Evolutionary conservation across 2,329 filamentous ascomycete species (phyloP), one percentile per base, ranked within the genome.

Genomic region (Macroventuria anomochaeta): DNA sequence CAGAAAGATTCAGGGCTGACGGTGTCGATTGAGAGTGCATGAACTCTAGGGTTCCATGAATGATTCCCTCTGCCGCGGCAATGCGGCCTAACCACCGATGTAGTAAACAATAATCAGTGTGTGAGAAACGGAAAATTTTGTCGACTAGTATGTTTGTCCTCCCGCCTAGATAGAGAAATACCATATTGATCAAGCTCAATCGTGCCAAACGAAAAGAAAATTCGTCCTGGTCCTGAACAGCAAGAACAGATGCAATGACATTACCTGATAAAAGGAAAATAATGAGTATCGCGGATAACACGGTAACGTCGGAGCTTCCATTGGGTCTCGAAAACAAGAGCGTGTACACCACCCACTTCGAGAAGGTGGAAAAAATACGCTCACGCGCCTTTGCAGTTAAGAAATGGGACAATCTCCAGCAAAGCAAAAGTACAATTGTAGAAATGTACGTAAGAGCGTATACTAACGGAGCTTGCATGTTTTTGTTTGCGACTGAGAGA

Each of bases 1-100:
- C 8, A 31, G 37, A 25, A 7, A 25, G 2, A 18, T 40, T 11
- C 11, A 40, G 11, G 37, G 38, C 38, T 29, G 38, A 10, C 20
- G 25, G 38, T 3, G n/a, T 18, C 5, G 23, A 12, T 28, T 28
- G 37, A 15, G n/a, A 17, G 29, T 23, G 39, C 7, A 13, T 25
- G 11, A 47, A 7, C 15, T 29, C 37, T 23, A 57, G 17, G 29
- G 46, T 43, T 3, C 46, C 37, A 32, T 59, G 48, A 8, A 54
- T 18, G 10, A 54, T 21, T 1, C 49, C 53, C 28, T 46, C 29
- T n/a, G 32, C 10, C 12, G 53, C 32, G 6, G 15, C 32, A 20
- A 56, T 20, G 10, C 57, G 43, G 21, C 53, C 46, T 20, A 59
- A 12, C 57, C 46, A 59, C 1, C 40, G 31, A 46, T 59, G 49